Conservation (phyloP, 1,284 basidiomycete species). For the Exobasidium cylindrosporum region DNA sequence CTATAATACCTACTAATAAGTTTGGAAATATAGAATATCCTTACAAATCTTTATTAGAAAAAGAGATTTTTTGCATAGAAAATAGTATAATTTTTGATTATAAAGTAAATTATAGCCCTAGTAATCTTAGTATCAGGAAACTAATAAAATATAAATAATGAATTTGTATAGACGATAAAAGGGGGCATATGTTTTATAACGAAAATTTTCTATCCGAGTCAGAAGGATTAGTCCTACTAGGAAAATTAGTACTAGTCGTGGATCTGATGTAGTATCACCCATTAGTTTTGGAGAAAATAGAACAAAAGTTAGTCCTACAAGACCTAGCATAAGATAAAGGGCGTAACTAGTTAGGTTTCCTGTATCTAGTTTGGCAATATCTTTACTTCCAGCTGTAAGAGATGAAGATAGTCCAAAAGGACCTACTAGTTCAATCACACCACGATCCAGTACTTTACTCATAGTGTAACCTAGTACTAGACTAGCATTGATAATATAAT, state of each 20-base stretch:
- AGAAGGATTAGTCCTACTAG: conserved; percentile 16
- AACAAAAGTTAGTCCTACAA: conserved; percentile 22
- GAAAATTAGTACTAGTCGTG: conserved; percentile 23
- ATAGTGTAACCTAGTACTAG: conserved; percentile 23
- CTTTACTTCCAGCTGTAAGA: conserved; percentile 30
- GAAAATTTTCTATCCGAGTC: no score
- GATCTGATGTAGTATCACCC: conserved; percentile 27
- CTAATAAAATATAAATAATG: no score
- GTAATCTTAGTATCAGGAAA: no score
- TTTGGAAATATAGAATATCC: no score
- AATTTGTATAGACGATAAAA: not conserved
- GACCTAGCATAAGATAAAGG: conserved; percentile 21
- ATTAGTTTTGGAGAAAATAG: conserved; percentile 37
- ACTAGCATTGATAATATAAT: conserved; percentile 25
- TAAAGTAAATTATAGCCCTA: no score
- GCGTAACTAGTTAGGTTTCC: conserved; percentile 29
- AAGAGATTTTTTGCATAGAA: no score
- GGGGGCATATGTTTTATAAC: no score
- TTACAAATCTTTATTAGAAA: no score
- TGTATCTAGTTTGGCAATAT: conserved; percentile 22
- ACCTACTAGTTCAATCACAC: conserved; percentile 27
- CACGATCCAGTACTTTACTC: conserved; percentile 23
- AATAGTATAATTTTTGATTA: conserved; percentile 13
- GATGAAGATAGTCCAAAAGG: conserved; percentile 42
- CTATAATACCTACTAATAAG: no score